Evolutionary conservation across 768 basidiomycete species (phyloP), one percentile per base, ranked within the genome.

Genomic region (Lentinula aciculospora): DNA sequence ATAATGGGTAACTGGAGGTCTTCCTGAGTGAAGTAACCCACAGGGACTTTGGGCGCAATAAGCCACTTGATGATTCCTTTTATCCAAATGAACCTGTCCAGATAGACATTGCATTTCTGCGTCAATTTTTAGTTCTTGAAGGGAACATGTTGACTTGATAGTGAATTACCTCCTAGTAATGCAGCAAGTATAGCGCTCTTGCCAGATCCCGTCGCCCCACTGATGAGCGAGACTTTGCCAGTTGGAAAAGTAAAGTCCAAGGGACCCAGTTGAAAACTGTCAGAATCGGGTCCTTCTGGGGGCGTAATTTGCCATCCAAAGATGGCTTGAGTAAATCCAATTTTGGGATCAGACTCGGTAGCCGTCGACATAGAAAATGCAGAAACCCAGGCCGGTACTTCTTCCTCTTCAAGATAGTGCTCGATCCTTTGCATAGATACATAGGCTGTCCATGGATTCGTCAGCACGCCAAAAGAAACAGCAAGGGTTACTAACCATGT

Each of bases 341-440:
- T 69, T 27, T 72, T 70, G 4, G 62, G 59, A 37, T 69, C 62
- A 2, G 50, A 29, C 27, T n/a, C 32, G 40, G 60, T 42, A 13
- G 39, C 23, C 40, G 61, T 51, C 0, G 68, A 57, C 6, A 69
- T 67, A 58, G 81, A 80, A 40, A 92, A 71, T 0, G 85, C 81
- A 2, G 85, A 86, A 1, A 89, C 90, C 86, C 88, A 91, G 31
- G 81, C 81, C 0, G 86, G 84, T 2, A 93, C 88, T 67, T 94
- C 90, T 17, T 81, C 80, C 68, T 92, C 90, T 4, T 72, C 72
- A 1, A 92, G 73, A 69, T 88, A 92, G 3, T 70, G 75, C 65
- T 92, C 84, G 59, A 94, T 91, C 53, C 91, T 83, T 64, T 87
- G 81, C 82, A 93, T 85, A 3, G 89, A 88, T 21, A 94, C 85